Percentiles rank a stretch among this genome's conserved stretches.
phyloP scores from a whole-genome alignment of 2,329 filamentous ascomycete genomes.

The Ambrosiella beaveri region DNA sequence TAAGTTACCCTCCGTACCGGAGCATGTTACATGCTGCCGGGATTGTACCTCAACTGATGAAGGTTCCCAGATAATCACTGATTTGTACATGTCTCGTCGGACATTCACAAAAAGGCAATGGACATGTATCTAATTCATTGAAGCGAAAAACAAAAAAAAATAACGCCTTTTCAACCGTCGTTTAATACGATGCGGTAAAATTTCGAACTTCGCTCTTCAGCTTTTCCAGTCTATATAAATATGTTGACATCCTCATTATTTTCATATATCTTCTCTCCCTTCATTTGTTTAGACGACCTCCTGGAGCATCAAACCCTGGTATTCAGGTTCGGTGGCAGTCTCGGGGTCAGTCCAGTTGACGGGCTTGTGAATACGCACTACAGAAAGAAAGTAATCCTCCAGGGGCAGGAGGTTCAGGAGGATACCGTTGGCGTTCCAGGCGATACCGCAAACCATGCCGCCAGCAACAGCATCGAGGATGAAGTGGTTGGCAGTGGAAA shows the following conservation, averaged over 20 bases:
- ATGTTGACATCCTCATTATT: neutral
- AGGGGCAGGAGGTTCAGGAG: conserved; percentile 46
- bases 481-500: conserved; percentile 58
- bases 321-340: conserved; percentile 21
- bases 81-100: neutral
- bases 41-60: too few species aligned
- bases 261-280: neutral
- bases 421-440: conserved; percentile 38
- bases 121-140: conserved; percentile 6
- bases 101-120: neutral
- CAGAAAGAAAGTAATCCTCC: conserved; percentile 51
- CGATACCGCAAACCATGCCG: conserved; percentile 44
- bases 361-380: conserved; percentile 49
- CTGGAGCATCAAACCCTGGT: conserved; percentile 16
- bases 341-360: conserved; percentile 24
- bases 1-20: too few species aligned
- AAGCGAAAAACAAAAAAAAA: conserved; percentile 1
- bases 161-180: neutral
- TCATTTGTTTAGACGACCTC: conserved; percentile 9
- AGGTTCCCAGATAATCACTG: too few species aligned
- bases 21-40: too few species aligned
- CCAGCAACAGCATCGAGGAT: conserved; percentile 55
- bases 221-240: neutral
- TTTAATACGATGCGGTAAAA: neutral
- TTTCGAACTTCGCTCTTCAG: neutral